Evolutionary conservation across 2,329 filamentous ascomycete species (phyloP).

Genomic region (Alternaria infectoria): DNA sequence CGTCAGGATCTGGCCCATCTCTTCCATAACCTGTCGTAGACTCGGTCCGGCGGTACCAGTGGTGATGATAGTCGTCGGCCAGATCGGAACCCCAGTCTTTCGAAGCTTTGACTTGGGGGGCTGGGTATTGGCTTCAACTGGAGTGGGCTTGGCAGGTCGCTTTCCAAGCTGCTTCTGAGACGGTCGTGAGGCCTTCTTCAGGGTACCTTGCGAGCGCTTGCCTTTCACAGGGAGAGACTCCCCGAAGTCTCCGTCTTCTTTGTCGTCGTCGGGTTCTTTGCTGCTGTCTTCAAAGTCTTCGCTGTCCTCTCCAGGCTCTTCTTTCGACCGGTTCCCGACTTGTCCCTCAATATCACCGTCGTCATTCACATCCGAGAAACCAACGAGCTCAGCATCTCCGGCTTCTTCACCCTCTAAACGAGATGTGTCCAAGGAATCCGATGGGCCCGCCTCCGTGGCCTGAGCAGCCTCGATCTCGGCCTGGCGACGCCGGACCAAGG

Average conservation of each 20-base stretch:
- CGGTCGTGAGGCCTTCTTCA: neutral
- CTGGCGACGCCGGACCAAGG: neutral
- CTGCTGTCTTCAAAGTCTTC: neutral
- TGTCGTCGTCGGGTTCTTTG: neutral
- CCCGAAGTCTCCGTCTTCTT: neutral
- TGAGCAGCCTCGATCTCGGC: neutral
- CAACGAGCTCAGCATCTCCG: neutral
- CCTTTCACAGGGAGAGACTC: neutral
- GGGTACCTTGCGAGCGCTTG: neutral
- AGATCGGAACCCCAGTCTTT: neutral
- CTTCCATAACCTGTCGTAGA: neutral
- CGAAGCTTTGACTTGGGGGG: neutral
- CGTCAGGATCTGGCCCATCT: neutral
- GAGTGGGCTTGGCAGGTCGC: neutral
- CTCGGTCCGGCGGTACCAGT: neutral
- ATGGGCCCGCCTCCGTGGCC: neutral
- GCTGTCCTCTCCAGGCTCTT: neutral
- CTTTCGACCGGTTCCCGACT: neutral
- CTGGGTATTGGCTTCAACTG: neutral
- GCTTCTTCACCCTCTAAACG: neutral
- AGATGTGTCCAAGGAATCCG: rapidly evolving
- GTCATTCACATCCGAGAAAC: neutral
- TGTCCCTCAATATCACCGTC: neutral
- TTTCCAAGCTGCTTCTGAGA: neutral
- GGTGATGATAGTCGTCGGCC: neutral